Evolutionary conservation across 2,329 filamentous ascomycete genomes (phyloP), one percentile per base, ranked within the genome.

Genomic region (Cucurbitaria berberidis): DNA sequence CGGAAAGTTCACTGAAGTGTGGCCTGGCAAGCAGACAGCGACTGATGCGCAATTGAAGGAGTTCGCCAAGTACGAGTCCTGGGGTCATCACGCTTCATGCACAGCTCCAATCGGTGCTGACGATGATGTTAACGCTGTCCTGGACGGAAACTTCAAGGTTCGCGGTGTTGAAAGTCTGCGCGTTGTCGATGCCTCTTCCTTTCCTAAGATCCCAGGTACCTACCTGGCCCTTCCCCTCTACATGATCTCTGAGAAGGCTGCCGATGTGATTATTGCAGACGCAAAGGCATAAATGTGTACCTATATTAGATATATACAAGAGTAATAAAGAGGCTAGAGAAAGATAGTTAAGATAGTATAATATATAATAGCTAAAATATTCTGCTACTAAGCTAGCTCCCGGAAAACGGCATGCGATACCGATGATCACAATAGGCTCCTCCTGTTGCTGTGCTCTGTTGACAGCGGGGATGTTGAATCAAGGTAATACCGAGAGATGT

Each of bases 191-290:
- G 72, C 69, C 10, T 65, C 60, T 15, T 50, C 63, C 0, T 74
- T 72, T 50, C 64, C 68, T 3, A 65, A 64, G 36, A 70, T 73
- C 22, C 83, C 83, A 1, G 84, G 84, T 56, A 81, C 76, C 47
- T 85, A 82, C 60, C 77, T 81, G 22, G 76, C 78, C 3, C 66
- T 81, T 0, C 78, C 83, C 0, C 80, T 80, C 0, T 85, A 84
- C 59, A 83, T 87, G 69, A 75, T 84, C 5, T 79, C 78, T 1
- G 84, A 88, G 76, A 88, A 87, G 76, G 85, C 85, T 1, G 81
- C 83, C 2, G 84, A 86, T 68, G 80, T 79, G 5, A 86, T 87
- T 80, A 45, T 74, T 15, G 65, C 55, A 34, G 65, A 55, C 41
- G 60, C 55, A 8, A n/a, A n/a, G n/a, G n/a, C n/a, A n/a, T n/a